Evolutionary conservation across 805 yeast species (phyloP).

Genomic region (Myxozyma lipomycoides): DNA sequence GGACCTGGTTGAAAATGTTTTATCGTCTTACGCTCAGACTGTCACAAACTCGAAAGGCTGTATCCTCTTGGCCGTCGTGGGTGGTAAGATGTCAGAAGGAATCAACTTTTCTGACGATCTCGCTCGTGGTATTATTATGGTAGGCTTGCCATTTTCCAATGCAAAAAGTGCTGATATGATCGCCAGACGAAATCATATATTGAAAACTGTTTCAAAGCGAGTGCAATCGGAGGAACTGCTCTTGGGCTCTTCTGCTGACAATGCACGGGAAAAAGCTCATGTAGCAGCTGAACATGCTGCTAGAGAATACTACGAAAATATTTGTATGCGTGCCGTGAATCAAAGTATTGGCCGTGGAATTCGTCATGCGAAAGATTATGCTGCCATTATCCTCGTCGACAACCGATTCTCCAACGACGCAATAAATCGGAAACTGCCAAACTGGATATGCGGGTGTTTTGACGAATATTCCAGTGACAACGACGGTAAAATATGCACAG

Average conservation of each 20-base stretch:
- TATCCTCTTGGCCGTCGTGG: conserved; percentile 75
- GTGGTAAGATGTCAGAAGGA: conserved; percentile 91
- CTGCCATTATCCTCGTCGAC: conserved; percentile 71
- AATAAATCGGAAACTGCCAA: conserved; percentile 59
- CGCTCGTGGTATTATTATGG: conserved; percentile 82
- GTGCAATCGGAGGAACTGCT: not conserved
- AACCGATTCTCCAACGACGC: conserved; percentile 47
- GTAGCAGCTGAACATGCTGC: conserved; percentile 48
- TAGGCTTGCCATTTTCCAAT: conserved; percentile 89
- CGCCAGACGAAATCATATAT: conserved; percentile 65
- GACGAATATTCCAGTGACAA: not conserved
- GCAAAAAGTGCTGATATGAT: conserved; percentile 74
- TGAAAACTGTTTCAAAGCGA: conserved; percentile 32
- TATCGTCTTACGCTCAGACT: conserved; percentile 49
- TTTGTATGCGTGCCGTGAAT: conserved; percentile 87
- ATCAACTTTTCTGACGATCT: conserved; percentile 82
- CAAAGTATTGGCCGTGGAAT: conserved; percentile 92
- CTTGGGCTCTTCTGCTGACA: not conserved
- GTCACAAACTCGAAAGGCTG: conserved; percentile 48
- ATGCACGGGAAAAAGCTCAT: conserved; percentile 34
- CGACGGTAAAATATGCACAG: conserved; percentile 4
- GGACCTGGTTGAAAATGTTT: conserved; percentile 43
- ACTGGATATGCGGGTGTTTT: conserved; percentile 61
- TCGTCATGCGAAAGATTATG: conserved; percentile 75
- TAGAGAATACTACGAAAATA: conserved; percentile 65